phyloP scores from a whole-genome alignment of 2,329 filamentous ascomycete genomes.

The Penicillium sp. region DNA sequence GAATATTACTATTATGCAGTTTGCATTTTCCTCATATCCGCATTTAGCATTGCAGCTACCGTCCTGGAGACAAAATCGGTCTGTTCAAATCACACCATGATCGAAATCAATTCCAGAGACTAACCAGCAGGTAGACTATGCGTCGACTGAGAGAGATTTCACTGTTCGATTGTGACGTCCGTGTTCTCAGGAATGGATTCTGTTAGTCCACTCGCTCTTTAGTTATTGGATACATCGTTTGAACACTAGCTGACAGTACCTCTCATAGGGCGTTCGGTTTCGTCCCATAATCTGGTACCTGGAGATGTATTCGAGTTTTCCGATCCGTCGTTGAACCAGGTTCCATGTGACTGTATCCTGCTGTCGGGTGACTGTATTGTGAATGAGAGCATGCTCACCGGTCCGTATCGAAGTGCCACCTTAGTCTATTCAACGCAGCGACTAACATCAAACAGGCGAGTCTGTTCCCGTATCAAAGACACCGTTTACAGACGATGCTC shows the following conservation, averaged over 20 bases:
- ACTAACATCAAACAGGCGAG: constrained; percentile 57
- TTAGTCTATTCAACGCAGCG: background rate
- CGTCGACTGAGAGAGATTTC: constrained; percentile 84
- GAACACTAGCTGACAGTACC: constrained; percentile 1
- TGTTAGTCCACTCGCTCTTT: constrained; percentile 52
- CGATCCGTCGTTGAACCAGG: constrained; percentile 79
- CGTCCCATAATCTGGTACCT: constrained; percentile 83
- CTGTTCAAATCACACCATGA: constrained; percentile 32
- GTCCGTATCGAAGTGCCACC: constrained; percentile 29
- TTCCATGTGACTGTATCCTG: constrained; percentile 87
- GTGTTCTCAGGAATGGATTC: constrained; percentile 89
- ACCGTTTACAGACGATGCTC: constrained; percentile 72
- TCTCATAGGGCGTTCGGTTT: constrained; percentile 68
- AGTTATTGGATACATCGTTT: background rate
- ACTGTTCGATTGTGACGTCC: constrained; percentile 88
- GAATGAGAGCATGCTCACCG: constrained; percentile 97
- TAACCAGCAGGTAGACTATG: constrained; percentile 63
- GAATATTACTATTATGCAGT: constrained; percentile 96
- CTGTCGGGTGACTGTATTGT: constrained; percentile 95
- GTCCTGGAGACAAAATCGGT: constrained; percentile 83
- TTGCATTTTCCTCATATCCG: constrained; percentile 91
- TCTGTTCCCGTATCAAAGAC: constrained; percentile 94
- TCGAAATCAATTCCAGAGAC: constrained; percentile 7
- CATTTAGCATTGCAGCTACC: constrained; percentile 84
- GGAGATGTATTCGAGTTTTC: constrained; percentile 97